phyloP scores from a whole-genome alignment of 495 filamentous ascomycete species.

The Aspergillus indologenus region DNA sequence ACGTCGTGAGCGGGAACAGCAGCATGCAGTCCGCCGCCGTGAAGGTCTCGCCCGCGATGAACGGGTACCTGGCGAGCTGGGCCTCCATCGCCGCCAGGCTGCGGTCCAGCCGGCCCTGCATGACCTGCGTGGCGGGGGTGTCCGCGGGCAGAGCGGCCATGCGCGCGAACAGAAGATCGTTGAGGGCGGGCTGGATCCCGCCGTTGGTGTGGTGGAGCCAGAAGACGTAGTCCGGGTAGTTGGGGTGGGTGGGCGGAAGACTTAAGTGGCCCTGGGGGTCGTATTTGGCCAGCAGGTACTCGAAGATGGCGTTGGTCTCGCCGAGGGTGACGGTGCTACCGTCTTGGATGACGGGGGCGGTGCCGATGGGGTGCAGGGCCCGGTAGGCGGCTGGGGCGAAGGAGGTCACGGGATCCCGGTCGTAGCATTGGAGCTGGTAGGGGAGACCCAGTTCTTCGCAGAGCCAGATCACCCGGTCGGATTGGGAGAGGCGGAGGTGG shows the following conservation, averaged over 20 bases:
- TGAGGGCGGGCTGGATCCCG: slow-evolving; percentile 39
- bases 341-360: slow-evolving; percentile 43
- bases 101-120: slow-evolving; percentile 20
- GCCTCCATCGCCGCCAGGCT: slow-evolving; percentile 36
- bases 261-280: slow-evolving; percentile 39
- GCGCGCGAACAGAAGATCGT: slow-evolving; percentile 13
- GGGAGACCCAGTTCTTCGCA: slow-evolving; percentile 56
- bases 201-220: slow-evolving; percentile 58
- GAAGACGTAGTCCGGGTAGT: slow-evolving; percentile 54
- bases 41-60: slow-evolving; percentile 55
- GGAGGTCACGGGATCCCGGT: slow-evolving; percentile 39
- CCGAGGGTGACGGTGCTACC: slow-evolving; percentile 43
- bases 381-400: background rate
- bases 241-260: slow-evolving; percentile 33
- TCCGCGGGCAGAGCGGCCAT: background rate
- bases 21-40: slow-evolving; percentile 58
- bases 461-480: slow-evolving; percentile 57
- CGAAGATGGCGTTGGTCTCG: slow-evolving; percentile 49
- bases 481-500: slow-evolving; percentile 53
- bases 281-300: slow-evolving; percentile 52
- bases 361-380: background rate
- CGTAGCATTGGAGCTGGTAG: slow-evolving; percentile 50
- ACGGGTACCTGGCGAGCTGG: slow-evolving; percentile 37
- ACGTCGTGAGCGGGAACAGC: slow-evolving; percentile 50
- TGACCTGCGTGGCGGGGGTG: slow-evolving; percentile 2